phyloP scores from a whole-genome alignment of 2,329 filamentous ascomycete genomes.

The Clonostachys rhizophaga region DNA sequence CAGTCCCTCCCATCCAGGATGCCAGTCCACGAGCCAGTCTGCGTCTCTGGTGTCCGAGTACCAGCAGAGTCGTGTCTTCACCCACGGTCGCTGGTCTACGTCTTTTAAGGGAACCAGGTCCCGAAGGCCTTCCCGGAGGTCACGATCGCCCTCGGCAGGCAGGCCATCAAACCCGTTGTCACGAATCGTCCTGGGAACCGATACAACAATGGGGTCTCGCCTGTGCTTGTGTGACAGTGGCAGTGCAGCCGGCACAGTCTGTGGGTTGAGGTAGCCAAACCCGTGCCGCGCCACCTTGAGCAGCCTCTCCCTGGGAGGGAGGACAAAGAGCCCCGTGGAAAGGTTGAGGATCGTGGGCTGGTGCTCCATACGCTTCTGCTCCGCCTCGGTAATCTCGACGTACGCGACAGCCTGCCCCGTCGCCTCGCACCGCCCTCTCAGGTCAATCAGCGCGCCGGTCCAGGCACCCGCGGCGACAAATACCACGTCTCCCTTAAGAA shows the following conservation, averaged over 20 bases:
- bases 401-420: slow-evolving; percentile 82
- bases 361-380: slow-evolving; percentile 59
- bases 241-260: slow-evolving; percentile 23
- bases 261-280: slow-evolving; percentile 61
- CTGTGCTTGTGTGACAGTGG: slow-evolving; percentile 17
- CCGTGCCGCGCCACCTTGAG: slow-evolving; percentile 68
- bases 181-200: slow-evolving; percentile 25
- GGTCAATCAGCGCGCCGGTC: slow-evolving; percentile 73
- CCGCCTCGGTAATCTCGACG: slow-evolving; percentile 65
- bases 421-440: slow-evolving; percentile 70
- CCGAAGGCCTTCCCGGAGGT: slow-evolving; percentile 55
- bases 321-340: slow-evolving; percentile 67
- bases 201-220: slow-evolving; percentile 22
- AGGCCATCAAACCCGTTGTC: slow-evolving; percentile 39
- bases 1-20: slow-evolving; percentile 54
- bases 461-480: slow-evolving; percentile 85
- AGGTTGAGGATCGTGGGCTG: slow-evolving; percentile 74
- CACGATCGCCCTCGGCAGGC: slow-evolving; percentile 55
- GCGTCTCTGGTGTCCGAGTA: slow-evolving; percentile 70
- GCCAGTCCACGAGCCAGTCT: slow-evolving; percentile 68
- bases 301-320: slow-evolving; percentile 58
- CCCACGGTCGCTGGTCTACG: slow-evolving; percentile 56
- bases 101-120: slow-evolving; percentile 54
- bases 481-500: slow-evolving; percentile 61
- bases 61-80: slow-evolving; percentile 64